Base-by-base conservation (phyloP, 2,329 filamentous ascomycete species). In the Penicillium sp. region DNA sequence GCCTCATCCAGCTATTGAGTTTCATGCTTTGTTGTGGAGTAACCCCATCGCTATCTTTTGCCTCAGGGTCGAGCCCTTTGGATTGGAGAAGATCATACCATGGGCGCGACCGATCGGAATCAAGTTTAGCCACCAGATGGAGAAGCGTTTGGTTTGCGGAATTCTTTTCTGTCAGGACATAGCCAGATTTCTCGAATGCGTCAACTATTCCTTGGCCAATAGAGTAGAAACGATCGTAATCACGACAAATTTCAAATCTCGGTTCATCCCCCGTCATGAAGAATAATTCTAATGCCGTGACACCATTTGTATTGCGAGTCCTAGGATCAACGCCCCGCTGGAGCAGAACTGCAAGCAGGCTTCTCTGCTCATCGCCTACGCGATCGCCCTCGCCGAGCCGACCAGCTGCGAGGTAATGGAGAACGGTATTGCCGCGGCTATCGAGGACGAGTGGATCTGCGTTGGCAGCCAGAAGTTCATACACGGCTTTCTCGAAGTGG, bases 341-440 rank as follows among this genome's bases (percentile, higher is more conserved):
- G 33, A 59, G 45, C 10, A 59, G 51, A 25, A 49, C 19, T n/a
- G 16, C 1, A 42, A 59, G 57, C 14, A 59, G 40, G 13, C 57
- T 16, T 45, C 35, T 59, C 13, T 55, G 43, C 38, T 55, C 33
- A 42, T 59, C 33, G 19, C 57, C 57, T 8, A 51, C 33, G 10
- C 37, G 57, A 43, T 59, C 45, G 0, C 26, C 28, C 35, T 57
- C 54, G 13, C 55, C 58, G 25, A 60, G 38, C 13, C 46, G 19
- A 19, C 54, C 22, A 10, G 30, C 54, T n/a, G 64, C 62, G 57
- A 66, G 59, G 49, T 66, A 66, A 53, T 66, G 59, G 22, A 66
- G 57, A 33, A 51, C 62, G 43, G 62, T 64, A 55, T 66, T 66
- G 7, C 28, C 28, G 28, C 28, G 28, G 28, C 4, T 5, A 30